phyloP scores from a whole-genome alignment of 106 monocot genomes.

The Allium cepa region DNA sequence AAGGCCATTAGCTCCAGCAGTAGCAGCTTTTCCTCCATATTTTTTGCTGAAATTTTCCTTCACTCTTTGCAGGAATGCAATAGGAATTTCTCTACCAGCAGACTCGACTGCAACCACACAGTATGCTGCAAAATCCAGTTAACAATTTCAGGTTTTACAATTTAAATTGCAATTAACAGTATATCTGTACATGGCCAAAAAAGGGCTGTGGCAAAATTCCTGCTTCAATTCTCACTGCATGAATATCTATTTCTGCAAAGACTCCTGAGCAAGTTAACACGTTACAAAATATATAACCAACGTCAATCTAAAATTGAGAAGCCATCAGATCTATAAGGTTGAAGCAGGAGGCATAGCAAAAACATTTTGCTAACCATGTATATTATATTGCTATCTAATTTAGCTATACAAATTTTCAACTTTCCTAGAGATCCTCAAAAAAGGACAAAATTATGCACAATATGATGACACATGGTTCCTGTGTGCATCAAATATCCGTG shows the following conservation, averaged over 20 bases:
- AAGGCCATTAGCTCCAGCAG: constrained; percentile 37
- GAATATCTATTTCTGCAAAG: too few species aligned
- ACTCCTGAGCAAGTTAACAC: too few species aligned
- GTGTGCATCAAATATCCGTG: not conserved
- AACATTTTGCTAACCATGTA: too few species aligned
- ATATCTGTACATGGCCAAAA: not conserved
- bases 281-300: too few species aligned
- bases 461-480: too few species aligned
- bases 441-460: too few species aligned
- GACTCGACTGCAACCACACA: constrained; percentile 62
- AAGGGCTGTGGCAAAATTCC: not conserved
- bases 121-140: constrained; percentile 28
- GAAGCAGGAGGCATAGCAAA: too few species aligned
- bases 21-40: constrained; percentile 59
- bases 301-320: too few species aligned
- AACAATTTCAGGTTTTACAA: not conserved
- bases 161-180: not conserved
- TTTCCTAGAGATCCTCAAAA: too few species aligned
- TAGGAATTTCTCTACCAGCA: constrained; percentile 46
- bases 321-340: too few species aligned
- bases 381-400: too few species aligned
- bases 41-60: constrained; percentile 51
- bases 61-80: constrained; percentile 48
- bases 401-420: too few species aligned
- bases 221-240: not conserved